Conservation (phyloP, 306 rosid species). For the Comarum palustre region DNA sequence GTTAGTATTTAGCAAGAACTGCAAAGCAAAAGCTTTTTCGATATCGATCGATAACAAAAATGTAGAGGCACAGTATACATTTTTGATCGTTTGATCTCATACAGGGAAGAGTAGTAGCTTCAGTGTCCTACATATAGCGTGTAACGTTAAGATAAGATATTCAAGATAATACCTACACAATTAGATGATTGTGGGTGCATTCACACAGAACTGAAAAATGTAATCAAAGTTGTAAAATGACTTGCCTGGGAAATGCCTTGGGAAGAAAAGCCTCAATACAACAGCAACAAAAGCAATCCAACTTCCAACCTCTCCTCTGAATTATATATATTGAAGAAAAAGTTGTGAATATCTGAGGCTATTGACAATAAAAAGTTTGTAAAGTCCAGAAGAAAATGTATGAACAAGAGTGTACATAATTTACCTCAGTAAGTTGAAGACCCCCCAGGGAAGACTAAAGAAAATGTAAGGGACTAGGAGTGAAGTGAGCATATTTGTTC, state of each 20-base stretch:
- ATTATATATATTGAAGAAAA: constrained; percentile 9
- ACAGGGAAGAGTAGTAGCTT: not conserved
- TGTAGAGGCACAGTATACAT: not conserved
- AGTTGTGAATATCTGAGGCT: constrained; percentile 3
- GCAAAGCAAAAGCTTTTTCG: not conserved
- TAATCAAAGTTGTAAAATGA: not conserved
- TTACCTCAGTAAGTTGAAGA: constrained; percentile 64
- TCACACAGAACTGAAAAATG: not conserved
- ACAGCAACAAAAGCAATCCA: constrained; percentile 79
- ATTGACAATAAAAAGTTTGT: not conserved
- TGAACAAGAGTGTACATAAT: not conserved
- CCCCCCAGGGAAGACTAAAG: constrained; percentile 68
- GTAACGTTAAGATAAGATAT: not conserved
- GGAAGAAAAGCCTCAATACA: constrained; percentile 81
- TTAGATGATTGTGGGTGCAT: not conserved
- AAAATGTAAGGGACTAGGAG: constrained; percentile 81
- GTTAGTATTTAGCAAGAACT: too few relatives aligned
- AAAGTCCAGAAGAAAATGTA: constrained; percentile 6
- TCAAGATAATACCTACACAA: not conserved
- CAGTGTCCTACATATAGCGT: not conserved
- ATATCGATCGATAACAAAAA: not conserved
- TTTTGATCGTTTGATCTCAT: not conserved
- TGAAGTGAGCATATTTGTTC: constrained; percentile 78
- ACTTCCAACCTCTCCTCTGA: constrained; percentile 74
- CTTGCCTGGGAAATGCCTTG: constrained; percentile 68